phyloP scores from a whole-genome alignment of 2,329 filamentous ascomycete species.

The Sclerotinia spermophila region DNA sequence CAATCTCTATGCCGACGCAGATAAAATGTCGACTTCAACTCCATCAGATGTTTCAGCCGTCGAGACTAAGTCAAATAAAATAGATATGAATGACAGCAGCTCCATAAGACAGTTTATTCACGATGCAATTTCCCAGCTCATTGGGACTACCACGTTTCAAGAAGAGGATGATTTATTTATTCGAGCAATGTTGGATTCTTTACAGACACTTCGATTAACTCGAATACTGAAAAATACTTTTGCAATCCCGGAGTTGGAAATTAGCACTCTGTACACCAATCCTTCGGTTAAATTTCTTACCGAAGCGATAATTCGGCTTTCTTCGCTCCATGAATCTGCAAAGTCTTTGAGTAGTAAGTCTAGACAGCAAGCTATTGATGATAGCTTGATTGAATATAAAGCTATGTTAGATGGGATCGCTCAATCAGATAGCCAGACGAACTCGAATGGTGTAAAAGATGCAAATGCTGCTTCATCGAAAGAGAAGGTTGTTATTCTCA shows the following conservation, averaged over 20 bases:
- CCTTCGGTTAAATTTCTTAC: neutral
- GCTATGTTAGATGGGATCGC: neutral
- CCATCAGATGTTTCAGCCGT: neutral
- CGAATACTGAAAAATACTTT: neutral
- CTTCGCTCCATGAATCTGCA: neutral
- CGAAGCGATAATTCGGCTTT: neutral
- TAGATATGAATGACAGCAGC: neutral
- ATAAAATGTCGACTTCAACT: neutral
- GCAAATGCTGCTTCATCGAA: neutral
- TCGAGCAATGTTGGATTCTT: neutral
- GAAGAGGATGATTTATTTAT: neutral
- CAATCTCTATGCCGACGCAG: conserved; percentile 23
- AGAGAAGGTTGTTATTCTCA: conserved; percentile 38
- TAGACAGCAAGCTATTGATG: neutral
- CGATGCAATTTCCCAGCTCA: neutral
- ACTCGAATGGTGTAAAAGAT: neutral
- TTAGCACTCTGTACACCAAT: neutral
- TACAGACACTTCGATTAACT: neutral
- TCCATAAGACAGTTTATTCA: neutral
- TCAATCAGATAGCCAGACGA: neutral
- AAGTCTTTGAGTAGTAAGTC: neutral
- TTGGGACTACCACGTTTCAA: neutral
- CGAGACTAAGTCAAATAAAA: neutral
- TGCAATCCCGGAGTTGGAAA: neutral
- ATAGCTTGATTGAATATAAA: neutral